phyloP scores from a whole-genome alignment of 371 early-diverging fungal genomes.

The Enterocytospora artemiae region DNA sequence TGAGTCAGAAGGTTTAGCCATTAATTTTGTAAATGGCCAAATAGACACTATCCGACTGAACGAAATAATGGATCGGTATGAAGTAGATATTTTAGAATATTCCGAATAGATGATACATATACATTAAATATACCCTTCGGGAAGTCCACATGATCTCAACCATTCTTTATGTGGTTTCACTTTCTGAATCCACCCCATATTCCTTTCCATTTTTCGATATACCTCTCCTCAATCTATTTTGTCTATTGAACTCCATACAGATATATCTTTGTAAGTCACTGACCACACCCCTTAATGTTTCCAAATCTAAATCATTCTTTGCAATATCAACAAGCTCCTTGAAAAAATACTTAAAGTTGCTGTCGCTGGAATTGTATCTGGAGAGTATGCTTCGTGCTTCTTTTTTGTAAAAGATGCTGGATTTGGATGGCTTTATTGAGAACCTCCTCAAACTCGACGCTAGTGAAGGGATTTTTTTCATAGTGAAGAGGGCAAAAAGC shows the following conservation, averaged over 20 bases:
- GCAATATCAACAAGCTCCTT: background rate
- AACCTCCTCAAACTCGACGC: background rate
- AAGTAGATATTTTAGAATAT: slow-evolving; percentile 72
- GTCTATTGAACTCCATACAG: background rate
- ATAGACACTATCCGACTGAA: slow-evolving; percentile 68
- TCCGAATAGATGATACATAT: background rate
- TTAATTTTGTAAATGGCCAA: slow-evolving; percentile 75
- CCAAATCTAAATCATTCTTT: background rate
- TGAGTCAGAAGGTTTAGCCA: slow-evolving; percentile 85
- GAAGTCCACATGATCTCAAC: too few species aligned
- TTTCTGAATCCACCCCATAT: too few species aligned
- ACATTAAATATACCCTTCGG: background rate
- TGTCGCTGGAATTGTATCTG: slow-evolving; percentile 15
- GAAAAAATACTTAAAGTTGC: slow-evolving; percentile 19
- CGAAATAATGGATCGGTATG: slow-evolving; percentile 81
- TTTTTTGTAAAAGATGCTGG: background rate
- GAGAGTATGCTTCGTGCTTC: slow-evolving; percentile 5
- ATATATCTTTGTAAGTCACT: slow-evolving; percentile 1
- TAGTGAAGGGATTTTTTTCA: background rate
- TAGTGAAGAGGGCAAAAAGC: slow-evolving; percentile 18
- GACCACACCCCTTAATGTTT: background rate
- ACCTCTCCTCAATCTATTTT: background rate
- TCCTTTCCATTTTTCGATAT: background rate
- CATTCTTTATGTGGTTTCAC: too few species aligned
- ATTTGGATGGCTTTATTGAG: background rate